Evolutionary conservation across 805 yeast genomes (phyloP), one percentile per base, ranked within the genome.

Genomic region (Lipomyces sp.): DNA sequence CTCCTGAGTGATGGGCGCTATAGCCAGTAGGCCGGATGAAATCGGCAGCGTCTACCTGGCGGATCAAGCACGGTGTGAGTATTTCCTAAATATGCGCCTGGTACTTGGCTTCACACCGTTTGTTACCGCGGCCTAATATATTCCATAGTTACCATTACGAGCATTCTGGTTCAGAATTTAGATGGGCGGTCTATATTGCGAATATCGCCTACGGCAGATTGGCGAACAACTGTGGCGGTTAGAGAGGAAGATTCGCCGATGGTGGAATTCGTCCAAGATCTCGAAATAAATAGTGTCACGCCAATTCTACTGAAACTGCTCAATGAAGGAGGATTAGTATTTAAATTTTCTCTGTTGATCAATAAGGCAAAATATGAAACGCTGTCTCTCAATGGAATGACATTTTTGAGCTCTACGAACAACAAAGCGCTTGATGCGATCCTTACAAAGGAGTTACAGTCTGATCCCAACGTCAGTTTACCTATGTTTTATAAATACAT

Each of bases 371-470:
- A 13, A 2, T 34, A 37, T 5, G 64, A 59, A 3, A 60, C 42
- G 15, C 57, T 58, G 30, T 60, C 58, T 10, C 54, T 76, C 29
- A 57, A 70, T 24, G 77, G 77, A 34, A 67, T 77, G 60, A 79
- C 81, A 13, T 73, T 78, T 64, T 71, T 78, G 53, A 68, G 74
- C 3, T 75, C 76, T 7, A 35, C 69, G 6, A 65, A 72, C 29
- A 69, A 63, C n/a, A 64, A 67, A 6, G 71, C 73, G 55, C 71
- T 78, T 32, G 78, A 77, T 53, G 57, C 70, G 5, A 72, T 77
- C 65, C 69, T 78, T 50, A 75, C 76, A 33, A 75, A 73, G 35
- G 80, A 78, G 66, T 70, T 78, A 53, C 75, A 77, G 59, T 74
- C 73, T 64, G 70, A 69, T 64, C 71, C 72, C 10, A 69, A 69